These are phyloP conservation scores for Syzygium jambos DNA, from an alignment of 345 rosid genomes.

Conservation along the genomic window DNA sequence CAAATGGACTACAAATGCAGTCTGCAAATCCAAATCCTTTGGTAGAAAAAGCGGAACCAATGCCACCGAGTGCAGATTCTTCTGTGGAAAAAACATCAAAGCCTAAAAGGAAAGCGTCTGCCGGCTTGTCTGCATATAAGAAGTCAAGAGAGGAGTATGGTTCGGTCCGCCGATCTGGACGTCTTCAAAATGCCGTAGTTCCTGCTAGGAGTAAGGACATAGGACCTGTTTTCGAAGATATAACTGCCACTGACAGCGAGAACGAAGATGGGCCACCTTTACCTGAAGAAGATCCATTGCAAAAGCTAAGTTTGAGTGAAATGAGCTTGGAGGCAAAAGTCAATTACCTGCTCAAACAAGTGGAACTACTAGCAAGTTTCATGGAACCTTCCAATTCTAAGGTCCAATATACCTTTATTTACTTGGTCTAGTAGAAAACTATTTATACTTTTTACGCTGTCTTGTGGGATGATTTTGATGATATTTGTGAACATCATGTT, in stretches of 20 bases:
- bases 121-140: not conserved
- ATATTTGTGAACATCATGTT: not conserved
- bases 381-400: conserved; percentile 5
- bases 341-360: conserved; percentile 10
- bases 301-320: not conserved
- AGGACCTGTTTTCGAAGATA: conserved; percentile 18
- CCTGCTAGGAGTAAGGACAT: conserved; percentile 6
- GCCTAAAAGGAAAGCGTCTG: not conserved
- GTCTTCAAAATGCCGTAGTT: conserved; percentile 13
- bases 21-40: conserved; percentile 3
- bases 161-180: conserved; percentile 26
- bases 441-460: not conserved
- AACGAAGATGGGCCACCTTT: conserved; percentile 14
- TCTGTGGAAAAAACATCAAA: not conserved
- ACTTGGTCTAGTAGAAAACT: not conserved
- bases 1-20: conserved; percentile 2
- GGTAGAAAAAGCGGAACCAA: not conserved
- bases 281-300: conserved; percentile 2
- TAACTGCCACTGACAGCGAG: conserved; percentile 25
- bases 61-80: not conserved
- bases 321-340: conserved; percentile 20
- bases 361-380: conserved; percentile 12
- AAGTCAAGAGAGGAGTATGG: not conserved
- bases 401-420: conserved; percentile 3
- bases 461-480: not conserved